These are phyloP conservation scores for Stephanodiscus triporus DNA, from an alignment of 108 stramenopile species.

Conservation along the genomic window DNA sequence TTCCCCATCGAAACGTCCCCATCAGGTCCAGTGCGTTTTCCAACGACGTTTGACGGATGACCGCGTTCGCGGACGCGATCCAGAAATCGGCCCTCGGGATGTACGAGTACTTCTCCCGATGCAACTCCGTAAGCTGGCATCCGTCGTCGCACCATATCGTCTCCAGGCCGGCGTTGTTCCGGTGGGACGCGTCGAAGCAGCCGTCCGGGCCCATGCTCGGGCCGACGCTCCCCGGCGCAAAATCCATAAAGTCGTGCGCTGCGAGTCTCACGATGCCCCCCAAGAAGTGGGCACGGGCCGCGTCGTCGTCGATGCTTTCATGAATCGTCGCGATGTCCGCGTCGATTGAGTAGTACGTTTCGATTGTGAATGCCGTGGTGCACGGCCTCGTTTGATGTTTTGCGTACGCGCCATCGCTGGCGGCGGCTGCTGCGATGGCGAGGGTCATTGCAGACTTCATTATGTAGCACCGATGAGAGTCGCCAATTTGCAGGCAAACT, in stretches of 20 bases:
- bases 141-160: slow-evolving; percentile 30
- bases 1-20: slow-evolving; percentile 32
- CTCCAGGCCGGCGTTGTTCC: slow-evolving; percentile 29
- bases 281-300: slow-evolving; percentile 34
- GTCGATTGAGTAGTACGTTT: slow-evolving; percentile 32
- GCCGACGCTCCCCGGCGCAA: too few relatives aligned
- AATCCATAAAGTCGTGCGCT: slow-evolving; percentile 55
- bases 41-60: slow-evolving; percentile 45
- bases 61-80: slow-evolving; percentile 48
- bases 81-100: slow-evolving; percentile 51
- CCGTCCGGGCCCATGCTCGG: slow-evolving; percentile 40
- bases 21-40: slow-evolving; percentile 21
- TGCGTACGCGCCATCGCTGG: too few relatives aligned
- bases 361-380: neutral
- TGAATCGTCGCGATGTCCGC: slow-evolving; percentile 26
- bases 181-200: slow-evolving; percentile 37
- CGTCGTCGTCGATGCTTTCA: slow-evolving; percentile 20
- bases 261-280: slow-evolving; percentile 50
- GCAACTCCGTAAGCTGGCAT: slow-evolving; percentile 25
- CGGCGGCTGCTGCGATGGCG: too few relatives aligned
- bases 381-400: too few relatives aligned
- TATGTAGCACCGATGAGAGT: too few relatives aligned
- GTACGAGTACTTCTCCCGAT: slow-evolving; percentile 28
- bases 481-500: too few relatives aligned
- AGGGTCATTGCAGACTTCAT: too few relatives aligned